Conservation (phyloP, 768 basidiomycete genomes). For the Mycena rebaudengoi region DNA sequence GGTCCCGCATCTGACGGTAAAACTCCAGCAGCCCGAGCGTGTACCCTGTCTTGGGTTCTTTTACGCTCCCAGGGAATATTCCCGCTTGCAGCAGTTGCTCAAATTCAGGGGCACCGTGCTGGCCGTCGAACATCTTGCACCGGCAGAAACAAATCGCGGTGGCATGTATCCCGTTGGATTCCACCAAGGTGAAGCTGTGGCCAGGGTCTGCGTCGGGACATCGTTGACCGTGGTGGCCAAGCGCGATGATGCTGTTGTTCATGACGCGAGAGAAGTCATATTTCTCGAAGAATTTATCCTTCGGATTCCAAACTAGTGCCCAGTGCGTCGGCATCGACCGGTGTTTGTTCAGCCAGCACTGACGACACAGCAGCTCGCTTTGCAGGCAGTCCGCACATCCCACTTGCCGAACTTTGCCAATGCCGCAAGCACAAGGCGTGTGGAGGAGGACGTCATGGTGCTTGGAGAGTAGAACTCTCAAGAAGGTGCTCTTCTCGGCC, state of each 20-base stretch:
- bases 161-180: conserved; percentile 13
- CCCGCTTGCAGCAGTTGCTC: conserved; percentile 2
- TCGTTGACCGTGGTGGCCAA: too few relatives aligned
- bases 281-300: not conserved
- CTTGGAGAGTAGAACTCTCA: not conserved
- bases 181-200: not conserved
- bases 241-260: not conserved
- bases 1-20: not conserved
- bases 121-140: not conserved
- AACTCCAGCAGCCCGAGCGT: not conserved
- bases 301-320: not conserved
- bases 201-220: not conserved
- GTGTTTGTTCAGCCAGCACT: too few relatives aligned
- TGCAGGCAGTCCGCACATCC: not conserved
- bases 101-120: not conserved
- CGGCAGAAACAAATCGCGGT: conserved; percentile 9
- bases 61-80: not conserved
- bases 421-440: not conserved
- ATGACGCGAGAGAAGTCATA: conserved; percentile 1
- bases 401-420: not conserved
- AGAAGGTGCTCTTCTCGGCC: too few relatives aligned
- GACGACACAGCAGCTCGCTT: not conserved
- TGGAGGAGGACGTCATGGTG: not conserved
- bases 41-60: conserved; percentile 5
- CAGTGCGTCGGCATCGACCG: not conserved